Evolutionary conservation across 768 basidiomycete species (phyloP).

Genomic region (Amanita rimosa): DNA sequence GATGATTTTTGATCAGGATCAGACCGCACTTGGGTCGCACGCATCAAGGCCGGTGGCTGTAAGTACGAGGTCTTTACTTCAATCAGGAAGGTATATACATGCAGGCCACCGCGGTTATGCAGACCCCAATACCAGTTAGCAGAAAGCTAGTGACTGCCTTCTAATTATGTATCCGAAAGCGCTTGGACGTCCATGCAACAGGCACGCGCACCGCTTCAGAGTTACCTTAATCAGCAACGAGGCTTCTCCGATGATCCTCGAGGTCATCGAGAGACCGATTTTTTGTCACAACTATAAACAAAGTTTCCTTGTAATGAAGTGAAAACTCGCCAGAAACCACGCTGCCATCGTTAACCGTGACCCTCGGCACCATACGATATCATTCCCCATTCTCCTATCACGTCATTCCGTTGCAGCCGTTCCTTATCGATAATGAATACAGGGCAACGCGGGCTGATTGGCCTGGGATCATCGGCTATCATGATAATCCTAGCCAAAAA

Average conservation of each 20-base stretch:
- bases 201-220: neutral
- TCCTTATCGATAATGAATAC: neutral
- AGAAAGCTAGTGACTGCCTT: neutral
- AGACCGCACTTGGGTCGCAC: conserved; percentile 4
- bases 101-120: neutral
- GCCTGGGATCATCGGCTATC: conserved; percentile 24
- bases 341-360: neutral
- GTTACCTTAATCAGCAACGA: neutral
- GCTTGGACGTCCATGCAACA: neutral
- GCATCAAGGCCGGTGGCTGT: conserved; percentile 7
- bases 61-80: neutral
- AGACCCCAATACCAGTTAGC: neutral
- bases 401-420: neutral
- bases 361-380: neutral
- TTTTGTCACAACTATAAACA: neutral
- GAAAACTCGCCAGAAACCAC: neutral
- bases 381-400: neutral
- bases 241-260: neutral
- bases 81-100: neutral
- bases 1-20: conserved; percentile 8
- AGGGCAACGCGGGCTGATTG: neutral
- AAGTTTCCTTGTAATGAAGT: neutral
- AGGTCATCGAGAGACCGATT: neutral
- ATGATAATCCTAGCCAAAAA: conserved; percentile 21
- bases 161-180: neutral